Conservation (phyloP, 2,329 filamentous ascomycete genomes). For the Elsinoe fawcettii region DNA sequence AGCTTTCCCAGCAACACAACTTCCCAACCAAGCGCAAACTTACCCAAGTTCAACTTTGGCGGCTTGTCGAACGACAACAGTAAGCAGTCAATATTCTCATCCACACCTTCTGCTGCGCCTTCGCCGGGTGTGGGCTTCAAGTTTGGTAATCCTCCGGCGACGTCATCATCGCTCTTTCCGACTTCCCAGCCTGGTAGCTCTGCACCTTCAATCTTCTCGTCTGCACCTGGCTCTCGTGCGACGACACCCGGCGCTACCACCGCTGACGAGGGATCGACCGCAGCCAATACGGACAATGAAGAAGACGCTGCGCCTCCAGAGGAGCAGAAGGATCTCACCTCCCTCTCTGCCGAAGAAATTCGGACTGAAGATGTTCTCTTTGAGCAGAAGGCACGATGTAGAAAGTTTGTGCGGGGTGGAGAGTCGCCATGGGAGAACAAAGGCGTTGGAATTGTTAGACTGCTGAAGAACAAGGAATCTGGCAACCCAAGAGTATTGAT, state of each 20-base stretch:
- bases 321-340: constrained; percentile 58
- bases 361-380: constrained; percentile 62
- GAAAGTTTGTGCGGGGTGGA: constrained; percentile 48
- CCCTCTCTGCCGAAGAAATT: constrained; percentile 52
- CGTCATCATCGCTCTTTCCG: constrained; percentile 19
- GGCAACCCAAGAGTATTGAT: constrained; percentile 60
- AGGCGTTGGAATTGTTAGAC: constrained; percentile 62
- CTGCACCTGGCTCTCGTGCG: constrained; percentile 36
- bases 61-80: neutral
- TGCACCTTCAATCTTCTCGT: constrained; percentile 28
- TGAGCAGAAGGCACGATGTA: constrained; percentile 59
- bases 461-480: constrained; percentile 66
- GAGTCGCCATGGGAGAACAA: constrained; percentile 58
- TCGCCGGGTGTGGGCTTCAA: constrained; percentile 31
- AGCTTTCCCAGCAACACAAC: constrained; percentile 16
- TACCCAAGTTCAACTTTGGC: constrained; percentile 18
- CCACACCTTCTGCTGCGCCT: neutral
- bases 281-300: constrained; percentile 23
- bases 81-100: neutral
- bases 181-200: constrained; percentile 25
- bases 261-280: constrained; percentile 28
- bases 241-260: constrained; percentile 42
- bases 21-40: constrained; percentile 9
- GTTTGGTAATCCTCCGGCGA: constrained; percentile 27
- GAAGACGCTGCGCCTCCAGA: constrained; percentile 25